Base-by-base conservation (phyloP, 176 grass and related monocot genomes). In the Leersia perrieri region DNA sequence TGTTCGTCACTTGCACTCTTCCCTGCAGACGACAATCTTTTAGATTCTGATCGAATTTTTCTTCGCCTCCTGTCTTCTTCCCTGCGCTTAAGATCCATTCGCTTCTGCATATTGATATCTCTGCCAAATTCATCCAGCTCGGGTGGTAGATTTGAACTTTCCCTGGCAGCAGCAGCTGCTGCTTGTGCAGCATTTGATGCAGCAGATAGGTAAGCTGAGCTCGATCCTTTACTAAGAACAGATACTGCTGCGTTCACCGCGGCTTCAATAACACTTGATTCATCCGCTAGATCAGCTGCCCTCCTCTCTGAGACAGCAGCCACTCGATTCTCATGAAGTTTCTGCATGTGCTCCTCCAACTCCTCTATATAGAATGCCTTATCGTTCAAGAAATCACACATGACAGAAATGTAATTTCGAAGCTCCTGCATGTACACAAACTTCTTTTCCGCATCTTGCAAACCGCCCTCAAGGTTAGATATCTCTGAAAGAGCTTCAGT, bases 331-430 rank as follows among this genome's bases (percentile, higher is more conserved):
- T 95, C 89, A 6, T 99, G 90, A 71, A 95, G 51, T 78, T 93
- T 89, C 77, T 95, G 90, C 89, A 99, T 95, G 69, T 88, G 84
- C 29, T 95, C 96, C 86, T 99, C 92, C 72, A 95, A 72, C 60
- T 95, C 96, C 83, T 99, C 96, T 75, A 99, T 93, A 40, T 83
- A 91, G 74, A 91, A 94, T 1, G 96, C 90, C 81, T 99, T 99
- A 64, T 95, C 96, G 69, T 94, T 90, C 76, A 99, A 91, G 75
- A 93, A 95, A 82, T 99, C 92, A 72, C 92, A 99, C 79, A 95
- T 87, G 2, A 93, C 90, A 23, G 96, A 99, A 70, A 95, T 83
- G 83, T 94, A 99, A 23, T 95, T 82, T 11, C 90, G 88, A 40
- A 95, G 90, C 75, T 95, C 88, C 87, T 99, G 90, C 87, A 99